Base-by-base conservation (phyloP, 2,329 filamentous ascomycete genomes). In the Westerdykella aurantiaca region DNA sequence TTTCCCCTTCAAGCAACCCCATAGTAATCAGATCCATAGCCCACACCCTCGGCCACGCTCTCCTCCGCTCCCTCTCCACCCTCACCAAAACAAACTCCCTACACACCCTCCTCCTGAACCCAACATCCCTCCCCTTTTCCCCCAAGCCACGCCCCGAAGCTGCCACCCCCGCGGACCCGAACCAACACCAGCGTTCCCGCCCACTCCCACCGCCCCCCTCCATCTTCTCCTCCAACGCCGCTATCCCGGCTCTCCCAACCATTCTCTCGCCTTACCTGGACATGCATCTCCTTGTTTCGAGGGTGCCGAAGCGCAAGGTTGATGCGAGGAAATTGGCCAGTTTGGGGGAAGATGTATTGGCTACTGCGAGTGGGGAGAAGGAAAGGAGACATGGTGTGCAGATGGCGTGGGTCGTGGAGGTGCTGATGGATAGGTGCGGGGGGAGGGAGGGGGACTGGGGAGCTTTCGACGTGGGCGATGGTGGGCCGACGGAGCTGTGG, bases 391-490 rank as follows among this genome's bases (percentile, higher is more conserved):
- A 39, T 45, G 48, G 51, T 18, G 50, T 53, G 5, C 50, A 63
- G 41, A 55, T 60, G 50, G 63, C 64, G 29, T 56, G 56, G 39
- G 68, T 74, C 18, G 25, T 74, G 2, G 73, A 75, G 52, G 60
- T 75, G 11, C n/a, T 75, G 45, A 53, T 56, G 29, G 72, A 75
- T 60, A 52, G 70, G 40, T 60, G 53, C 44, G 66, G 53, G 12
- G 57, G 53, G 7, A 56, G 69, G 37, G 55, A 56, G 23, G 71
- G 70, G 5, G 60, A 50, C 13, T 75, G 71, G 70, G 66, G 55
- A 0, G 38, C 34, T 6, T 60, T 61, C 44, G 31, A 35, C 16
- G 7, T 35, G 3, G 25, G 9, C 4, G 25, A 29, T 12, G 25
- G 25, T 29, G 25, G 25, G 7, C 4, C 10, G 25, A 7, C 10